Evolutionary conservation across 345 rosid species (phyloP).

Genomic region (Lepidium aucheri): DNA sequence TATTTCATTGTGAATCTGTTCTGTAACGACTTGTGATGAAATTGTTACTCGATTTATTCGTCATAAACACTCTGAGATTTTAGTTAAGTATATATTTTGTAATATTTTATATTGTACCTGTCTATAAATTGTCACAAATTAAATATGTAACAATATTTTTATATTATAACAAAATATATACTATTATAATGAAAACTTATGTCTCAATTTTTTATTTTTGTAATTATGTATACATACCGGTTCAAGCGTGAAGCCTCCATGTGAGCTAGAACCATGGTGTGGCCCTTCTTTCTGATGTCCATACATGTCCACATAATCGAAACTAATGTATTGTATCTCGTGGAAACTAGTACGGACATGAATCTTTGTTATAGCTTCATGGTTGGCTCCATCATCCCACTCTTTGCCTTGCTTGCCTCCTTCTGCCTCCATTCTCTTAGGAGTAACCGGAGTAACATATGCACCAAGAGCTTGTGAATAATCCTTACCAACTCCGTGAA

Average conservation of each 20-base stretch:
- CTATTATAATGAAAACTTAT: no score
- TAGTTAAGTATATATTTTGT: no score
- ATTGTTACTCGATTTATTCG: no score
- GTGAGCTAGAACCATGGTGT: background rate
- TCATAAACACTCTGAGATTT: no score
- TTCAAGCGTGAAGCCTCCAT: background rate
- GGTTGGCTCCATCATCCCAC: background rate
- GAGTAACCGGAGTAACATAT: background rate
- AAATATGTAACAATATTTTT: no score
- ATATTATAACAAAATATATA: no score
- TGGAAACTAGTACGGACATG: background rate
- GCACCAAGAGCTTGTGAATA: background rate
- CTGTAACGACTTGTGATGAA: no score
- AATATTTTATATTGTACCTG: no score
- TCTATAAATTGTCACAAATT: no score
- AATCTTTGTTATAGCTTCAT: background rate
- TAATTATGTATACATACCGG: background rate
- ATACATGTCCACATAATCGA: background rate
- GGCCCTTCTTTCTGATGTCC: background rate
- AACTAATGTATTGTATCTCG: background rate
- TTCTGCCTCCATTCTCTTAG: background rate
- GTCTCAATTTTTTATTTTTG: no score
- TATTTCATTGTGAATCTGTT: no score
- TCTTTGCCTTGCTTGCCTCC: background rate
- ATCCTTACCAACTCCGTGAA: background rate